Evolutionary conservation across 2,329 filamentous ascomycete species (phyloP), one percentile per base, ranked within the genome.

Genomic region (Neopestalotiopsis sp.): DNA sequence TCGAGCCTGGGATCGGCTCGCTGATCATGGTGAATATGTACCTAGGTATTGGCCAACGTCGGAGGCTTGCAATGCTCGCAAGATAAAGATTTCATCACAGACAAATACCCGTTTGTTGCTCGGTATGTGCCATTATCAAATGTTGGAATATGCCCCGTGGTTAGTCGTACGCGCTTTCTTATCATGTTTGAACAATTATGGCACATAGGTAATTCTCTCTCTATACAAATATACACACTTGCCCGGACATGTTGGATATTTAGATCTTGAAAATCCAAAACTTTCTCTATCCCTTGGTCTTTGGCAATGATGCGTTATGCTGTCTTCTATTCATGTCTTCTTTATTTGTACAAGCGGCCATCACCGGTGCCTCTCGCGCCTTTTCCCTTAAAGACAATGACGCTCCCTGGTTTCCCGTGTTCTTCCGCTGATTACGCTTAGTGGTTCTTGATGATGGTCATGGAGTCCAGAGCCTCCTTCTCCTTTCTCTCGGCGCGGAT

Each of bases 401-500:
- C 28, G 42, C 9, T 67, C 73, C 34, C 10, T 76, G 34, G n/a
- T 38, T 62, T n/a, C 17, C 30, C 59, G 24, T 12, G 24, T 34
- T 30, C 24, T 28, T 17, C 24, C 9, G 5, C 12, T 24, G 34
- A 24, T 12, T 24, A 24, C 30, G 40, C 34, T 67, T 63, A 78
- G 74, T 78, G 76, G 62, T 65, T 73, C 71, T 75, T 75, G 69
- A 77, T 52, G 52, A 78, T 56, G 67, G 74, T 77, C 71, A 78
- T 30, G 17, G 76, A 69, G 71, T 79, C 77, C 45, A 79, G 79
- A 64, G 80, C 83, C 75, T 87, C 85, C 81, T 83, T 84, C 84
- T 90, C 88, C 74, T 78, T 78, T 69, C 75, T 70, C 74, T 82
- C 82, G 69, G 81, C 83, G 71, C 81, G 73, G 77, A 89, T 80